These are phyloP conservation scores for Phytophthora podocarpi DNA, from an alignment of 352 stramenopile species.

Conservation along the genomic window DNA sequence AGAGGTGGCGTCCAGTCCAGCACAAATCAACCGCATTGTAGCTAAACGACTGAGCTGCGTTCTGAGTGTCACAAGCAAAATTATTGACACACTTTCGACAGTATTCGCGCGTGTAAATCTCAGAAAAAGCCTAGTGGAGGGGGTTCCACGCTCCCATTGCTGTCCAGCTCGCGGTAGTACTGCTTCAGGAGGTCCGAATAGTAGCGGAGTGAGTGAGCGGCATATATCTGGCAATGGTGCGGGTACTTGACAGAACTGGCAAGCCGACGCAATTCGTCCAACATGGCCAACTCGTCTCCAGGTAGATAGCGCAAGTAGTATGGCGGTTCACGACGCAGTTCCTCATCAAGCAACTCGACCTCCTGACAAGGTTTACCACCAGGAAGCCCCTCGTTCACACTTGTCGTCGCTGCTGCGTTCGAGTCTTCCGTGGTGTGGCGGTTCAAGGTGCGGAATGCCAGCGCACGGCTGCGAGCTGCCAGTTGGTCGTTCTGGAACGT, in stretches of 20 bases:
- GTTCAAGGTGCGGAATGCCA: constrained; percentile 65
- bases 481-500: constrained; percentile 64
- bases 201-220: constrained; percentile 52
- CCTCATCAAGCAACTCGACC: constrained; percentile 58
- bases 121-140: constrained; percentile 61
- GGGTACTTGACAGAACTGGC: constrained; percentile 65
- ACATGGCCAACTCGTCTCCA: constrained; percentile 58
- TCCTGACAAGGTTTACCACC: constrained; percentile 61
- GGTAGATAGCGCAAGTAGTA: constrained; percentile 80
- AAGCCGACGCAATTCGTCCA: constrained; percentile 66
- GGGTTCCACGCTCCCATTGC: constrained; percentile 46
- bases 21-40: not conserved
- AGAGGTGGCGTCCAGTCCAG: not conserved
- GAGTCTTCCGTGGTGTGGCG: constrained; percentile 41
- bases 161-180: constrained; percentile 66
- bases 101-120: no score
- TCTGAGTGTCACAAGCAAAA: no score
- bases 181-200: constrained; percentile 73
- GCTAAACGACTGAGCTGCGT: not conserved
- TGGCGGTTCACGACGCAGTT: constrained; percentile 64
- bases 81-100: not conserved
- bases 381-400: constrained; percentile 61
- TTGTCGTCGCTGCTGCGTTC: constrained; percentile 38
- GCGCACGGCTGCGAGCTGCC: constrained; percentile 49
- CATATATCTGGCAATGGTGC: constrained; percentile 61